phyloP scores from a whole-genome alignment of 768 basidiomycete species.

The Phaeotremella fagi region DNA sequence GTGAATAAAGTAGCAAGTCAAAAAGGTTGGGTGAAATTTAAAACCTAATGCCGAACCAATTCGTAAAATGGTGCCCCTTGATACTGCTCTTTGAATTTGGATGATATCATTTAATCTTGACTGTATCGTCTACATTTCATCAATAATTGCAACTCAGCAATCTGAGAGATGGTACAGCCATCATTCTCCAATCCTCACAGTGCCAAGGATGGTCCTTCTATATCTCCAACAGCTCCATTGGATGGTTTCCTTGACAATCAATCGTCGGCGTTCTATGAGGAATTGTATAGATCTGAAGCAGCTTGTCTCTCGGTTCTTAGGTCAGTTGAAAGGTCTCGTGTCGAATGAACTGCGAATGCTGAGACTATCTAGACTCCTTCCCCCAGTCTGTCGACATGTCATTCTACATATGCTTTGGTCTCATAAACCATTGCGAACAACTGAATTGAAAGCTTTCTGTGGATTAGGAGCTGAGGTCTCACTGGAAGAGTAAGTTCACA shows the following conservation, averaged over 20 bases:
- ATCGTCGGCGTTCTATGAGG: conserved; percentile 40
- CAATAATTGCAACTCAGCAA: too few relatives aligned
- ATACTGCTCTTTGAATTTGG: too few relatives aligned
- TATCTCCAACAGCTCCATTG: conserved; percentile 36
- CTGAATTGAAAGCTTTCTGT: conserved; percentile 27
- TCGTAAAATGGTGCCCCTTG: too few relatives aligned
- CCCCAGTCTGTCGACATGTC: conserved; percentile 43
- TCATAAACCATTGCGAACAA: conserved; percentile 17
- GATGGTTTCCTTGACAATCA: conserved; percentile 42
- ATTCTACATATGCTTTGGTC: conserved; percentile 43
- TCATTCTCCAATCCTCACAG: conserved; percentile 29
- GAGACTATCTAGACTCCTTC: conserved; percentile 27
- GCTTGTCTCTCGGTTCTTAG: conserved; percentile 44
- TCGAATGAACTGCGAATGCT: not conserved
- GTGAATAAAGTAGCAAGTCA: too few relatives aligned
- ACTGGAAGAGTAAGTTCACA: not conserved
- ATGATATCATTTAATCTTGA: too few relatives aligned
- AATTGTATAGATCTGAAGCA: conserved; percentile 43
- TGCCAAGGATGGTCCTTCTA: conserved; percentile 2
- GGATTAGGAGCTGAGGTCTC: not conserved
- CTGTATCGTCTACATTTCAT: too few relatives aligned
- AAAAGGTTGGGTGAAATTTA: too few relatives aligned
- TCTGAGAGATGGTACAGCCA: conserved; percentile 41
- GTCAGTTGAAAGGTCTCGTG: conserved; percentile 16
- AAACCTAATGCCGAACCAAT: too few relatives aligned